These are phyloP conservation scores for Stellera chamaejasme DNA, from an alignment of 345 rosid species.

Conservation along the genomic window DNA sequence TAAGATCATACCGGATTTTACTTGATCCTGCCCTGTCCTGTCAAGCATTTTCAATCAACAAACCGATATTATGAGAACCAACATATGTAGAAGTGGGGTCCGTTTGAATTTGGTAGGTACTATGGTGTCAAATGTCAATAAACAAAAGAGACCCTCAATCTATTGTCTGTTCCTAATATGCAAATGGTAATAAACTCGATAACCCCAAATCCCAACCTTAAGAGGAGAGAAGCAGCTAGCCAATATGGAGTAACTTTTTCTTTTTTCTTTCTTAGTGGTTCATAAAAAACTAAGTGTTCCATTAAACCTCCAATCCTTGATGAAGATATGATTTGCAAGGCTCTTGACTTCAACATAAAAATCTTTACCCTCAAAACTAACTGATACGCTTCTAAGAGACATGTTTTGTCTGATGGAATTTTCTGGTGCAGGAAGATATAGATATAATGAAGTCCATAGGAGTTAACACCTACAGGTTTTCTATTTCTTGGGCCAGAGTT, in stretches of 20 bases:
- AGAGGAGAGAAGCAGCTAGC: too few relatives aligned
- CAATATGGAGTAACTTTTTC: too few relatives aligned
- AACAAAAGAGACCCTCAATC: too few relatives aligned
- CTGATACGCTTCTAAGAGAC: constrained; percentile 9
- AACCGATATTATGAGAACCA: neutral
- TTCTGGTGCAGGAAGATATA: constrained; percentile 45
- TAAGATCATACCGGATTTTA: too few relatives aligned
- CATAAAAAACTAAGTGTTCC: too few relatives aligned
- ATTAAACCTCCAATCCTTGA: too few relatives aligned
- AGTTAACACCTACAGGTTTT: constrained; percentile 61
- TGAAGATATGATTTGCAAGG: neutral
- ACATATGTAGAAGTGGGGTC: neutral
- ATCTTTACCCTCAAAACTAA: constrained; percentile 11
- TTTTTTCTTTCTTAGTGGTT: too few relatives aligned
- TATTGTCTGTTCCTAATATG: neutral
- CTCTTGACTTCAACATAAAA: constrained; percentile 8
- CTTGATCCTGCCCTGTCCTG: neutral
- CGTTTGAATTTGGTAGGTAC: neutral
- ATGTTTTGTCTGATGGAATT: constrained; percentile 4
- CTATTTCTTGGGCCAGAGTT: constrained; percentile 77
- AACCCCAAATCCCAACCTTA: too few relatives aligned
- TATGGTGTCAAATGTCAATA: too few relatives aligned
- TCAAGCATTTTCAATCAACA: neutral
- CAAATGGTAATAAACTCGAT: neutral
- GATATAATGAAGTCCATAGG: constrained; percentile 51